Conservation (phyloP, 208 protist genomes). For the Tritrichomonas musculus region DNA sequence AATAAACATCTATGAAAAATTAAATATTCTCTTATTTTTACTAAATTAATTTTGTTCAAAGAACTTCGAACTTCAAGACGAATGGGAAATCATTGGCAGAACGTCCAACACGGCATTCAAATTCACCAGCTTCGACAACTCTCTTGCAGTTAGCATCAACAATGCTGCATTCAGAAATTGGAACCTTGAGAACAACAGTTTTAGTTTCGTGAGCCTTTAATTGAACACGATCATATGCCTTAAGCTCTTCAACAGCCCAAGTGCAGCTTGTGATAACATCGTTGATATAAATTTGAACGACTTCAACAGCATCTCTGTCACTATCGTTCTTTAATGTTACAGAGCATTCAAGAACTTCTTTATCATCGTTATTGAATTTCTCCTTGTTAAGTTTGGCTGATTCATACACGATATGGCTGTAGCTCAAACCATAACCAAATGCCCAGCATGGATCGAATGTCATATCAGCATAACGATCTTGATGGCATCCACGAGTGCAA, state of each 20-base stretch:
- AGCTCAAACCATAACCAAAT: constrained; percentile 52
- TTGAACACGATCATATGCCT: neutral
- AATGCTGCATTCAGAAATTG: neutral
- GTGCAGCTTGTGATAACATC: neutral
- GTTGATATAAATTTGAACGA: constrained; percentile 50
- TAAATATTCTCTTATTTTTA: too few relatives aligned
- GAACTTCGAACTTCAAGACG: too few relatives aligned
- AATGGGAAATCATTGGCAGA: neutral
- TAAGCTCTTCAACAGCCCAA: neutral
- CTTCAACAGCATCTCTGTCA: constrained; percentile 35
- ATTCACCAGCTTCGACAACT: constrained; percentile 23
- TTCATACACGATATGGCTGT: constrained; percentile 45
- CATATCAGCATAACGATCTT: constrained; percentile 13
- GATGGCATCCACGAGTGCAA: neutral
- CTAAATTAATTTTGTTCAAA: too few relatives aligned
- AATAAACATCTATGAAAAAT: too few relatives aligned
- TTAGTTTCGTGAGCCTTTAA: neutral
- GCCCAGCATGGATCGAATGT: constrained; percentile 33
- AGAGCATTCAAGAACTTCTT: neutral
- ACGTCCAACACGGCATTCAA: neutral
- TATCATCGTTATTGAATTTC: neutral
- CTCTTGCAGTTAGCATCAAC: neutral
- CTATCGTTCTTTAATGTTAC: constrained; percentile 47
- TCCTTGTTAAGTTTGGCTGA: neutral
- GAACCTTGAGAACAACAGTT: neutral